Base-by-base conservation (phyloP, 2,329 filamentous ascomycete species). In the Fusarium tricinctum region DNA sequence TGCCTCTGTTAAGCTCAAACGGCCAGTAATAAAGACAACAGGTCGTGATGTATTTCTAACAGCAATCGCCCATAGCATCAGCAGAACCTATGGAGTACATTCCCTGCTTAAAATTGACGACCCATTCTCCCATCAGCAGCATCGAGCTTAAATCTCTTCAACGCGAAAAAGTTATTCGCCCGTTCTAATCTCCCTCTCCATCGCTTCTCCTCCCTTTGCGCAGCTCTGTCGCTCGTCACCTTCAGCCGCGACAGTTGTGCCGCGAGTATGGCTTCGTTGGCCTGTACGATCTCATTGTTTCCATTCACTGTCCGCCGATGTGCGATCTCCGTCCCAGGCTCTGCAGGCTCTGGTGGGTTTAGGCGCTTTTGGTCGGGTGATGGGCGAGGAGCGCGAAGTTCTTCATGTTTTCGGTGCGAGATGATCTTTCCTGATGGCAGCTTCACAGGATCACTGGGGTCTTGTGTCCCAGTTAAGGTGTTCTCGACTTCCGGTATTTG, bases 81-180 rank as follows among this genome's bases (percentile, higher is more conserved):
- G 10, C 10, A 28, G 26, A 28, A 28, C 8, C 26, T 28, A 28
- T 28, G 10, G 8, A 28, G 10, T 17, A 35, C 7, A 9, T 35
- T 2, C 3, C 15, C 26, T 14, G 28, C 14, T 4, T 40, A 57
- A 8, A 52, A 53, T 14, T 54, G 48, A 0, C 55, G 49, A 0
- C 42, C 55, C 50, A 58, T 58, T 13, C 50, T n/a, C 22, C 40
- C 23, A 17, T 58, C 56, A 2, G 40, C 40, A 8, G 50, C 40
- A 47, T 58, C 50, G 2, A 58, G 3, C 20, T 8, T 40, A 4
- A 58, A 42, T 0, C 56, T 45, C 10, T 58, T 56, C 1, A 56
- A 5, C 12, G 42, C 50, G 33, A 58, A 56, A 17, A 56, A 46
- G 19, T 58, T 58, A 3, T 58, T 58, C 1, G 50, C 42, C 8